phyloP scores from a whole-genome alignment of 768 basidiomycete species.

The Pisolithus sp. region DNA sequence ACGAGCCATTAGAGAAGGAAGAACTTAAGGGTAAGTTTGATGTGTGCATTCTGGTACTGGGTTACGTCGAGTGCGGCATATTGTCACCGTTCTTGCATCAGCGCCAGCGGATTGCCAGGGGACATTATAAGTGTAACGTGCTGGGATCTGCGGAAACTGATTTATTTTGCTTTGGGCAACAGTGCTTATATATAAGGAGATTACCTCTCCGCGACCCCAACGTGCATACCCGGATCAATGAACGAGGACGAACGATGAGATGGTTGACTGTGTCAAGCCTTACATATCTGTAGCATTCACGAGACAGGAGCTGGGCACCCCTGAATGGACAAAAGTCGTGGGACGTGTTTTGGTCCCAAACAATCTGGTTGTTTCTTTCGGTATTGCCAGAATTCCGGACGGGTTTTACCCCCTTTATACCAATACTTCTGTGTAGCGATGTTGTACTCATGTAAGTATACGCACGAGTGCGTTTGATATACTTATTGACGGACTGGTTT shows the following conservation, averaged over 20 bases:
- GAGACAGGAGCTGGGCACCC: not conserved
- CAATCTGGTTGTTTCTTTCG: no score
- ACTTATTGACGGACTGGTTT: not conserved
- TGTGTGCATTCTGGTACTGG: not conserved
- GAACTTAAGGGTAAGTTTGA: constrained; percentile 52
- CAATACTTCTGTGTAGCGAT: no score
- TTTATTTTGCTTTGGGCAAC: not conserved
- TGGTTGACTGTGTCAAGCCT: not conserved
- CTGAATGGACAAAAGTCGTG: no score
- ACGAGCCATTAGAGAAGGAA: constrained; percentile 54
- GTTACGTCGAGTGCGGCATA: not conserved
- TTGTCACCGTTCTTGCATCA: no score
- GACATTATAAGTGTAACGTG: not conserved
- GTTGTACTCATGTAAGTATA: not conserved
- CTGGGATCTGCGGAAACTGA: not conserved
- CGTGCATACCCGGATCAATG: constrained; percentile 11
- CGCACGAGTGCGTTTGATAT: not conserved
- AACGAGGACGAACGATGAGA: not conserved
- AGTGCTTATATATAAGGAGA: constrained; percentile 47
- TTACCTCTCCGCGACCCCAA: constrained; percentile 24
- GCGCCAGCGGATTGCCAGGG: no score
- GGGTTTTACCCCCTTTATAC: no score
- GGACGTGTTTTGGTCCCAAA: no score
- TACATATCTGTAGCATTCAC: constrained; percentile 2
- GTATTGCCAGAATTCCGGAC: no score